phyloP scores from a whole-genome alignment of 768 basidiomycete species.

The Aureoboletus auriporus region DNA sequence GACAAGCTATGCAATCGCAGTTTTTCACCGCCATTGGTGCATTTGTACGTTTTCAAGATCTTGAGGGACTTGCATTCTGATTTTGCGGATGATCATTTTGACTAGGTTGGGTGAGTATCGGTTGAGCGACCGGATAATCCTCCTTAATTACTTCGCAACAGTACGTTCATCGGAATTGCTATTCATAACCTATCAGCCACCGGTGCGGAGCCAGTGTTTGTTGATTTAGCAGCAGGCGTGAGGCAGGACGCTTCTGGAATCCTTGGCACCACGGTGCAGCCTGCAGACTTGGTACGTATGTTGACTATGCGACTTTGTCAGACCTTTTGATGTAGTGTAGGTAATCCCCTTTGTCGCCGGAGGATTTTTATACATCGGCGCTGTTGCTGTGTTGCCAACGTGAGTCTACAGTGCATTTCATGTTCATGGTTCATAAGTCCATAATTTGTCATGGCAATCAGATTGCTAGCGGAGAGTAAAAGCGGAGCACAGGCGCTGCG shows the following conservation, averaged over 20 bases:
- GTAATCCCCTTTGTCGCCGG: constrained; percentile 89
- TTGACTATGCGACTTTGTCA: constrained; percentile 10
- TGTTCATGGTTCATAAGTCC: constrained; percentile 2
- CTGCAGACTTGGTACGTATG: constrained; percentile 72
- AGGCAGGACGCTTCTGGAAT: constrained; percentile 73
- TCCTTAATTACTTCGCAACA: constrained; percentile 23
- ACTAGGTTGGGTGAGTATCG: constrained; percentile 32
- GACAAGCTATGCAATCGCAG: constrained; percentile 90
- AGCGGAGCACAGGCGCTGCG: constrained; percentile 86
- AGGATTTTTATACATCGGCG: constrained; percentile 91
- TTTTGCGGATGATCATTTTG: constrained; percentile 20
- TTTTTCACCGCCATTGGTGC: constrained; percentile 90
- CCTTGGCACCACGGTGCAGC: constrained; percentile 76
- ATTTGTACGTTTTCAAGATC: constrained; percentile 51
- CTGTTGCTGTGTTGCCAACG: constrained; percentile 89
- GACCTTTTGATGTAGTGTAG: constrained; percentile 34
- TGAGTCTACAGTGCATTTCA: constrained; percentile 38
- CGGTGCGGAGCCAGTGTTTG: constrained; percentile 34
- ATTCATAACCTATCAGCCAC: constrained; percentile 73
- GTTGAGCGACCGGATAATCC: constrained; percentile 2
- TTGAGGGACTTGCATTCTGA: constrained; percentile 8
- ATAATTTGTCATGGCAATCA: constrained; percentile 28
- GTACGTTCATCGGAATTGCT: constrained; percentile 85
- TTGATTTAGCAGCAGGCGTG: constrained; percentile 73
- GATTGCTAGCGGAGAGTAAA: constrained; percentile 83